Evolutionary conservation across 2,329 filamentous ascomycete species (phyloP).

Genomic region (Massarina eburnea): DNA sequence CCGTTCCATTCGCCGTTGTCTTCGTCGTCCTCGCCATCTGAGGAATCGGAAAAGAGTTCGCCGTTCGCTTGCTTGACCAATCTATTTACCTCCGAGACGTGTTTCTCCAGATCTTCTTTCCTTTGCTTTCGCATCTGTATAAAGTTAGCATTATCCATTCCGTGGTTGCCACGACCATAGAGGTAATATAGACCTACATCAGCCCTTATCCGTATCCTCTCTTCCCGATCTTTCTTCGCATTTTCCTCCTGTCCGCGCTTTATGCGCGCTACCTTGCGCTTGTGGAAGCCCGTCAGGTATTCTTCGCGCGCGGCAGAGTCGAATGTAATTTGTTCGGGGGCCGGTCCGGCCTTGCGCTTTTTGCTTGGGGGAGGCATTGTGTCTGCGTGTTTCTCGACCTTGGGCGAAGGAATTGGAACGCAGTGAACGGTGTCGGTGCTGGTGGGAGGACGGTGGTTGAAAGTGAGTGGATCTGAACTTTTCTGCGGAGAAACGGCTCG

Average conservation of each 20-base stretch:
- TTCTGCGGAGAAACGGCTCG: slow-evolving; percentile 6
- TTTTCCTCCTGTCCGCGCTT: slow-evolving; percentile 84
- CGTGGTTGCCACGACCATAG: too few relatives aligned
- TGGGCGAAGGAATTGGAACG: neutral
- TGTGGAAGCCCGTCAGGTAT: slow-evolving; percentile 94
- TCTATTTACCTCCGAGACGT: slow-evolving; percentile 74
- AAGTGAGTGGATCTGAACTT: slow-evolving; percentile 4
- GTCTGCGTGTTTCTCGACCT: neutral
- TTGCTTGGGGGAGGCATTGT: slow-evolving; percentile 30
- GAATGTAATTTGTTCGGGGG: slow-evolving; percentile 81
- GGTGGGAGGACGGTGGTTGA: neutral
- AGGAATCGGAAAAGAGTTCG: slow-evolving; percentile 15
- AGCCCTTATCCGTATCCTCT: slow-evolving; percentile 71
- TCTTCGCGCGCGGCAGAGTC: slow-evolving; percentile 78
- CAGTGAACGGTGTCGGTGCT: neutral
- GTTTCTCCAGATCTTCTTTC: slow-evolving; percentile 76
- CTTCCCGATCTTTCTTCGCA: slow-evolving; percentile 73
- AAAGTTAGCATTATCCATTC: neutral
- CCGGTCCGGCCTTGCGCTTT: slow-evolving; percentile 52
- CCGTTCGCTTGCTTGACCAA: slow-evolving; percentile 64
- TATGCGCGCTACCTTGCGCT: slow-evolving; percentile 83
- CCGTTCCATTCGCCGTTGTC: slow-evolving; percentile 64
- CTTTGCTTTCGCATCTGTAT: slow-evolving; percentile 78
- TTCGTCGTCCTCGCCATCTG: slow-evolving; percentile 35
- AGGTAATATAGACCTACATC: slow-evolving; percentile 60